These are phyloP conservation scores for Astrephomene gubernaculifera DNA, from an alignment of 139 green algal species.

Conservation along the genomic window DNA sequence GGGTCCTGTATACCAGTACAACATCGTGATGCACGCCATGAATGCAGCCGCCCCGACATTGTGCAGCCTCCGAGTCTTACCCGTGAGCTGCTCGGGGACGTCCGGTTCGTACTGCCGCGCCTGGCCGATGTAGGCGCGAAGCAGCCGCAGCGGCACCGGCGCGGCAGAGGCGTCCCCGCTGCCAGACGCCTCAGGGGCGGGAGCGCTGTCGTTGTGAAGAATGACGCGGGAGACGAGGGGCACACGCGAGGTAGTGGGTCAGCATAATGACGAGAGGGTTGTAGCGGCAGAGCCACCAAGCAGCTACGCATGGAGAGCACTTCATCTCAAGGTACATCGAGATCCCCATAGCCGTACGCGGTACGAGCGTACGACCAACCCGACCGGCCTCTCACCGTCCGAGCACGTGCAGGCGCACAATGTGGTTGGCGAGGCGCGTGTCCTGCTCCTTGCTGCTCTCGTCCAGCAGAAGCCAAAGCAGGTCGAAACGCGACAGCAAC, in stretches of 20 bases:
- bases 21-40: too few species aligned
- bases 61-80: too few species aligned
- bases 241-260: too few species aligned
- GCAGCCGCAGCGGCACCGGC: constrained; percentile 67
- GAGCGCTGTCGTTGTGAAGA: not conserved
- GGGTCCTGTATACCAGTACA: too few species aligned
- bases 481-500: constrained; percentile 89
- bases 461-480: constrained; percentile 99
- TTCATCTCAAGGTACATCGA: too few species aligned
- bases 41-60: too few species aligned
- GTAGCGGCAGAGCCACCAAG: too few species aligned
- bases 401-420: constrained; percentile 90
- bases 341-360: too few species aligned
- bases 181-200: constrained; percentile 18
- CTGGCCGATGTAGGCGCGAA: constrained; percentile 90
- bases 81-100: constrained; percentile 86
- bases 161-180: constrained; percentile 35
- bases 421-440: constrained; percentile 87
- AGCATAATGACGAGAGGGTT: too few species aligned
- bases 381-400: constrained; percentile 38
- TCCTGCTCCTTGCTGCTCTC: constrained; percentile 77
- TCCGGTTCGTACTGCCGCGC: constrained; percentile 82
- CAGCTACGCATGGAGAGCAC: too few species aligned
- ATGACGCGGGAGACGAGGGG: too few species aligned
- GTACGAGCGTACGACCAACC: too few species aligned